Conservation (phyloP, 345 rosid genomes). For the Gossypium thurberi region DNA sequence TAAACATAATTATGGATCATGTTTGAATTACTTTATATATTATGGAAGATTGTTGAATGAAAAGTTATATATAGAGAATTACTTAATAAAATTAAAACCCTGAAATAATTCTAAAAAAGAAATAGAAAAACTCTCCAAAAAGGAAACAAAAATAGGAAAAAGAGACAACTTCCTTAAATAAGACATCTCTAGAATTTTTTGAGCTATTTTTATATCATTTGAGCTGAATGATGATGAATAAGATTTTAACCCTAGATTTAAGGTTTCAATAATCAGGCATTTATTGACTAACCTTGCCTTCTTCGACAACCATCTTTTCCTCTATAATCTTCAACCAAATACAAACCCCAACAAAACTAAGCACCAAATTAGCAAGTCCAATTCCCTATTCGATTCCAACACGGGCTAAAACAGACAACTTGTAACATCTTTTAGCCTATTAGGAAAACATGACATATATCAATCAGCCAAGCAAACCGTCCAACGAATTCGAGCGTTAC, state of each 20-base stretch:
- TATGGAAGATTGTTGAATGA: background rate
- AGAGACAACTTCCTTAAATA: background rate
- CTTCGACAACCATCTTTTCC: slow-evolving; percentile 49
- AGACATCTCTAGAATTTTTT: background rate
- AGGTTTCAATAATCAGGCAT: slow-evolving; percentile 47
- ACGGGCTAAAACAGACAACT: slow-evolving; percentile 58
- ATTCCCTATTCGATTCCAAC: slow-evolving; percentile 92
- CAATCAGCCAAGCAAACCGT: too few relatives aligned
- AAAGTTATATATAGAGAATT: background rate
- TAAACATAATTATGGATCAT: background rate
- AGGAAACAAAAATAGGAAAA: background rate
- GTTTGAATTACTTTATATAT: background rate
- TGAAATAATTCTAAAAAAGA: background rate
- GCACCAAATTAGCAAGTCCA: slow-evolving; percentile 71
- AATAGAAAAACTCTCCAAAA: background rate
- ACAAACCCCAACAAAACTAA: slow-evolving; percentile 83
- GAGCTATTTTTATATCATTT: background rate
- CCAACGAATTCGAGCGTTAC: fast-evolving
- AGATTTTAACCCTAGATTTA: slow-evolving; percentile 1
- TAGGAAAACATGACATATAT: too few relatives aligned
- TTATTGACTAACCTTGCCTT: slow-evolving; percentile 48
- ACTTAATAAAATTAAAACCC: background rate
- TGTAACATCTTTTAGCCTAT: too few relatives aligned
- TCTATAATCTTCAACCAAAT: slow-evolving; percentile 62
- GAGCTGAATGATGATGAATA: background rate